Evolutionary conservation across 2,329 filamentous ascomycete species (phyloP), one percentile per base, ranked within the genome.

Genomic region (Zasmidium citrigriseum): DNA sequence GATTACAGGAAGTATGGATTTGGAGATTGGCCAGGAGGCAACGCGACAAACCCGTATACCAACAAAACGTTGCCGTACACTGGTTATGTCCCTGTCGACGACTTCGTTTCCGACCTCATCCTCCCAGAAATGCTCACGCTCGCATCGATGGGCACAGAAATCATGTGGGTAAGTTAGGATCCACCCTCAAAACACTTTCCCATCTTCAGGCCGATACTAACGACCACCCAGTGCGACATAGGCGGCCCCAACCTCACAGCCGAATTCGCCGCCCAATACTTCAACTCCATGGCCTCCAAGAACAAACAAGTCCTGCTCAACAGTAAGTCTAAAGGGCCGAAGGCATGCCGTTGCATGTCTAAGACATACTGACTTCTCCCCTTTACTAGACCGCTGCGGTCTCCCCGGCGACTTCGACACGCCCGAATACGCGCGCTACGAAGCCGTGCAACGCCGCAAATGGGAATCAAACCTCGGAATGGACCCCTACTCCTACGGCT

Each of bases 381-480:
- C n/a, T n/a, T n/a, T n/a, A n/a, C n/a, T n/a, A n/a, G n/a, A 77
- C 47, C 80, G 84, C 7, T 87, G 84, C 68, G 84, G 84, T 2
- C 70, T 83, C 0, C 74, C 80, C 0, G 77, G 78, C 12, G 83
- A 86, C 71, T 86, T 85, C 63, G 83, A 86, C 67, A 86, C 83
- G 1, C 84, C 84, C 0, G 84, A 86, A 67, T 87, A 86, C 66
- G 73, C 75, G 24, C 76, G 75, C 7, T 84, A 81, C 66, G 71
- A 75, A 2, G 75, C 78, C 2, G 77, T 80, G 9, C 82, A 84
- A 68, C 68, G 74, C 27, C 75, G 82, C 24, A 86, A 86, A 69
- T 87, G 83, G 83, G 84, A 86, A 70, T 80, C 73, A 44, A 86
- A 81, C 69, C 76, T 77, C 45, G 84, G 84, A 38, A 83, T 87